phyloP scores from a whole-genome alignment of 164 flowering plant species.

The Umbilicus rupestris region DNA sequence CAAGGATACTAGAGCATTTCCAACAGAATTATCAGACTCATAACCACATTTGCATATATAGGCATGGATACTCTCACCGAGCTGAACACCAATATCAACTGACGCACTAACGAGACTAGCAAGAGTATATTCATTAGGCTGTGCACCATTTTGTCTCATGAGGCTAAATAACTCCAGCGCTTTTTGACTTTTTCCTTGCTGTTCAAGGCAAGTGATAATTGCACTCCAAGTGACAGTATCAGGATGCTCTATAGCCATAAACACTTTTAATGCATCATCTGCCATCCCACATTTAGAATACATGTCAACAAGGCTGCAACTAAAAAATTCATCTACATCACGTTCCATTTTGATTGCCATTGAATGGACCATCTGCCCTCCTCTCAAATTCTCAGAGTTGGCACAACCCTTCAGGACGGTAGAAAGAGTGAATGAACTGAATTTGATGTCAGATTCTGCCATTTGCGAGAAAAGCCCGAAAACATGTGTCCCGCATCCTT shows the following conservation, averaged over 20 bases:
- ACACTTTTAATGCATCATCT: constrained; percentile 35
- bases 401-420: constrained; percentile 37
- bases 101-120: constrained; percentile 38
- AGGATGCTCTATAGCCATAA: constrained; percentile 26
- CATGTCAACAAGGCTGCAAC: constrained; percentile 42
- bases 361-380: constrained; percentile 31
- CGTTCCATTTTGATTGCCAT: constrained; percentile 28
- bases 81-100: constrained; percentile 19
- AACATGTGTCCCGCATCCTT: constrained; percentile 22
- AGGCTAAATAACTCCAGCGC: constrained; percentile 23
- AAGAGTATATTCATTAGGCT: constrained; percentile 41
- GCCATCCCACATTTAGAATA: constrained; percentile 41
- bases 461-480: constrained; percentile 26
- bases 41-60: constrained; percentile 27
- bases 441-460: constrained; percentile 26
- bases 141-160: constrained; percentile 23
- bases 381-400: constrained; percentile 17
- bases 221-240: constrained; percentile 45
- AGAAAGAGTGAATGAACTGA: constrained; percentile 34
- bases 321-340: constrained; percentile 26
- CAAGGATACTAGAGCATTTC: constrained; percentile 40
- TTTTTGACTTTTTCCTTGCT: constrained; percentile 24
- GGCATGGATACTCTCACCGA: constrained; percentile 37
- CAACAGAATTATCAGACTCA: constrained; percentile 23
- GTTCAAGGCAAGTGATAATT: constrained; percentile 36